Evolutionary conservation across 2,329 filamentous ascomycete species (phyloP).

Genomic region (Paecilomyces formosus): DNA sequence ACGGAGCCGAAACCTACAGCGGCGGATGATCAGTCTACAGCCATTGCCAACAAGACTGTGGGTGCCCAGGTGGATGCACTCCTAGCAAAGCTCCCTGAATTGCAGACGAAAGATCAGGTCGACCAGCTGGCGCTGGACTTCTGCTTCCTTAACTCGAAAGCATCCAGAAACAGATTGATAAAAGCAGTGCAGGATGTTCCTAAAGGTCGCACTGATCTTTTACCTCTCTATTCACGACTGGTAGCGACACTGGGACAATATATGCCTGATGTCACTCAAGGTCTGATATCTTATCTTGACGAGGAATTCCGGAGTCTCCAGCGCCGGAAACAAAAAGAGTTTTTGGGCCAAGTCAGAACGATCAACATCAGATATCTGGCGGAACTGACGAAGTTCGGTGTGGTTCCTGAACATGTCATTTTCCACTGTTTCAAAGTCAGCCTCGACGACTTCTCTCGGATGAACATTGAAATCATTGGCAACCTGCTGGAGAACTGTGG

Average conservation of each 20-base stretch:
- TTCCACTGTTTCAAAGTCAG: slow-evolving; percentile 98
- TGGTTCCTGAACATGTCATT: slow-evolving; percentile 96
- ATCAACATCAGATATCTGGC: slow-evolving; percentile 96
- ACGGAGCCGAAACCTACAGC: slow-evolving; percentile 43
- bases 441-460: slow-evolving; percentile 92
- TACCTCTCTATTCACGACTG: slow-evolving; percentile 86
- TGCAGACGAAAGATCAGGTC: slow-evolving; percentile 84
- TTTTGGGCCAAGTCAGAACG: slow-evolving; percentile 85
- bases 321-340: slow-evolving; percentile 94
- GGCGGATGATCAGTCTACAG: slow-evolving; percentile 77
- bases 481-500: slow-evolving; percentile 95
- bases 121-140: slow-evolving; percentile 94
- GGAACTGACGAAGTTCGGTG: slow-evolving; percentile 94
- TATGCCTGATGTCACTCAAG: slow-evolving; percentile 89
- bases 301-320: slow-evolving; percentile 96
- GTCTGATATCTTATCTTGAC: slow-evolving; percentile 84
- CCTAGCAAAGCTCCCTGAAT: slow-evolving; percentile 76
- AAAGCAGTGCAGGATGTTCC: slow-evolving; percentile 92
- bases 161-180: slow-evolving; percentile 85
- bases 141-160: slow-evolving; percentile 97
- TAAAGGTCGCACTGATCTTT: slow-evolving; percentile 82
- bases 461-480: slow-evolving; percentile 98
- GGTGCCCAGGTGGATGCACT: slow-evolving; percentile 93
- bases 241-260: slow-evolving; percentile 90
- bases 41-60: slow-evolving; percentile 95